Conservation (phyloP, 2,329 filamentous ascomycete species). For the Verticillium isaacii region DNA sequence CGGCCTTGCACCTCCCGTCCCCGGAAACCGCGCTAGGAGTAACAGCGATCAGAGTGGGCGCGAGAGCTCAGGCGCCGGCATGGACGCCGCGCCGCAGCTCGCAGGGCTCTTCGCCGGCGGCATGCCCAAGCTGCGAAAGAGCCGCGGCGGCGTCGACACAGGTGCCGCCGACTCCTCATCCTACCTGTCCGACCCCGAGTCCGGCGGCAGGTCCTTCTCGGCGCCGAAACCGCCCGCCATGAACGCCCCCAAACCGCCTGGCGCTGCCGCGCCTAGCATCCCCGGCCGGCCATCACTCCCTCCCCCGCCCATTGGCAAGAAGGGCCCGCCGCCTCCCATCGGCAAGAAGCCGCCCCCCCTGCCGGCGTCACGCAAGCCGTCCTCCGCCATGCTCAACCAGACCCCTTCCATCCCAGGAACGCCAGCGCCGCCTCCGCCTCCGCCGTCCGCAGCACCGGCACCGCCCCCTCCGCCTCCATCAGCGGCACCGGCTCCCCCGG, state of each 20-base stretch:
- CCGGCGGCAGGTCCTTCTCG: constrained; percentile 34
- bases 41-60: constrained; percentile 70
- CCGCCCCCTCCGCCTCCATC: constrained; percentile 32
- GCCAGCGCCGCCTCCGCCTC: constrained; percentile 26
- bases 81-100: constrained; percentile 70
- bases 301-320: constrained; percentile 47
- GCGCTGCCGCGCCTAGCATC: constrained; percentile 52
- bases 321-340: constrained; percentile 71
- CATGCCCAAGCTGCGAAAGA: constrained; percentile 91
- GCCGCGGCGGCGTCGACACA: constrained; percentile 74
- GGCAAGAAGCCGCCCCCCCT: constrained; percentile 70
- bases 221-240: constrained; percentile 48
- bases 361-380: constrained; percentile 56
- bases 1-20: constrained; percentile 67
- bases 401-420: constrained; percentile 29
- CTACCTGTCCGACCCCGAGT: constrained; percentile 78
- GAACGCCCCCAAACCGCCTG: constrained; percentile 56
- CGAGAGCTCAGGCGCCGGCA: constrained; percentile 28
- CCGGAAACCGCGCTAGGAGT: constrained; percentile 69
- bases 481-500: constrained; percentile 36
- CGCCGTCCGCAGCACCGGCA: constrained; percentile 26
- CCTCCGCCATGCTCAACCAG: constrained; percentile 27
- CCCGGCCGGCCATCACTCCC: constrained; percentile 47
- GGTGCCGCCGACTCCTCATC: constrained; percentile 56
- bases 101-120: constrained; percentile 87